phyloP scores from a whole-genome alignment of 257 asterid species.

The Solanum etuberosum region DNA sequence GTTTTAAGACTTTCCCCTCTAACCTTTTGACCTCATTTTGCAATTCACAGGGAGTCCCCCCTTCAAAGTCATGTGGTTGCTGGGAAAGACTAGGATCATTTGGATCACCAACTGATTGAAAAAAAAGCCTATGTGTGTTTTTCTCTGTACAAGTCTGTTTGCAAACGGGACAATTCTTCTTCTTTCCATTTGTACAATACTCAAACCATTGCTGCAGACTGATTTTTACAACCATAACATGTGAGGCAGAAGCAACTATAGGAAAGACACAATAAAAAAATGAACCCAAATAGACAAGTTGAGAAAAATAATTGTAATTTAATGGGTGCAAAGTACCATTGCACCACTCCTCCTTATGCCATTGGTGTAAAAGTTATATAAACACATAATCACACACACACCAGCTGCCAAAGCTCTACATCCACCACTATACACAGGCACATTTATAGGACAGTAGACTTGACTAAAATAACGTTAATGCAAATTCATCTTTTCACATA shows the following conservation, averaged over 20 bases:
- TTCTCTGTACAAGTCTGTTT: conserved; percentile 67
- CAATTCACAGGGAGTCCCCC: conserved; percentile 38
- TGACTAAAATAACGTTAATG: not conserved
- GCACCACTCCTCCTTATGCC: not conserved
- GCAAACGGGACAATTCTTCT: conserved; percentile 88
- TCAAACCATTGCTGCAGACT: conserved; percentile 98
- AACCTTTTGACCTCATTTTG: conserved; percentile 52
- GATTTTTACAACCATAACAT: not conserved
- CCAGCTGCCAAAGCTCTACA: not conserved
- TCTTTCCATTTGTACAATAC: conserved; percentile 79
- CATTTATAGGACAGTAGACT: not conserved
- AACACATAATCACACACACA: not conserved
- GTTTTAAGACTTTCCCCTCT: conserved; percentile 66
- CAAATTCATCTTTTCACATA: not conserved
- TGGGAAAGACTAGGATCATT: conserved; percentile 44
- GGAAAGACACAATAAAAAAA: not conserved
- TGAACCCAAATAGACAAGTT: not conserved
- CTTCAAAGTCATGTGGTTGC: conserved; percentile 21
- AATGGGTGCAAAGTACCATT: not conserved
- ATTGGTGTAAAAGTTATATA: not conserved
- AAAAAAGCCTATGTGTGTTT: conserved; percentile 64
- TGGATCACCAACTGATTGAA: conserved; percentile 77
- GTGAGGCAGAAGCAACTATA: not conserved
- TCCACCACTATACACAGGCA: not conserved
- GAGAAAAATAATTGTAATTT: not conserved